Evolutionary conservation across 164 flowering plant genomes (phyloP).

Genomic region (Magnolia kwangsiensis): DNA sequence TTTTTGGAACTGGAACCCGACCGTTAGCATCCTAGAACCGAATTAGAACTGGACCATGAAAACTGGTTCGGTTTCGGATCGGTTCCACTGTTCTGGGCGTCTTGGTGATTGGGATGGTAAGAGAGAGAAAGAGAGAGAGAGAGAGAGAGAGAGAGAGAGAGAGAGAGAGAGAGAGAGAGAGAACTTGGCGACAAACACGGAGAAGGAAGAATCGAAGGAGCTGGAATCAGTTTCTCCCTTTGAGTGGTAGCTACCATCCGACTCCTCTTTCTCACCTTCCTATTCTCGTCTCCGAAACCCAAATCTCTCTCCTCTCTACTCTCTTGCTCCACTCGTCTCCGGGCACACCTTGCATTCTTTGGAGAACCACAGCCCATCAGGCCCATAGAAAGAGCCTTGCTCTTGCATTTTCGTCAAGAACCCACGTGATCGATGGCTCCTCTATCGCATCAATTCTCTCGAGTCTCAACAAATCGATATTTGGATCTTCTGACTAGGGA

Average conservation of each 20-base stretch:
- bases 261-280: conserved; percentile 46
- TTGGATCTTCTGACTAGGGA: conserved; percentile 52
- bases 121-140: too few relatives aligned
- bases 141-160: too few relatives aligned
- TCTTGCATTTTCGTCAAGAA: conserved; percentile 47
- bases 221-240: conserved; percentile 49
- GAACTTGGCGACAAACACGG: conserved; percentile 40
- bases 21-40: too few relatives aligned
- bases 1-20: too few relatives aligned
- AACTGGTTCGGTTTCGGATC: too few relatives aligned
- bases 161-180: conserved; percentile 5
- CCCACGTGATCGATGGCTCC: conserved; percentile 33
- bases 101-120: too few relatives aligned
- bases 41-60: too few relatives aligned
- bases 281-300: conserved; percentile 48
- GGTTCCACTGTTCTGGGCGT: too few relatives aligned
- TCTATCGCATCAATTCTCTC: conserved; percentile 38
- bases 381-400: conserved; percentile 30
- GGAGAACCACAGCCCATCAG: conserved; percentile 56
- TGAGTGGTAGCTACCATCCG: conserved; percentile 32
- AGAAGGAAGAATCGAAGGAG: conserved; percentile 29
- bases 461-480: conserved; percentile 38
- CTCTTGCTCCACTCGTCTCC: conserved; percentile 53
- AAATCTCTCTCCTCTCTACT: conserved; percentile 55
- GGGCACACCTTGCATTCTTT: conserved; percentile 40